Evolutionary conservation across 2,329 filamentous ascomycete genomes (phyloP), one percentile per base, ranked within the genome.

Genomic region (Xylaria sp.): DNA sequence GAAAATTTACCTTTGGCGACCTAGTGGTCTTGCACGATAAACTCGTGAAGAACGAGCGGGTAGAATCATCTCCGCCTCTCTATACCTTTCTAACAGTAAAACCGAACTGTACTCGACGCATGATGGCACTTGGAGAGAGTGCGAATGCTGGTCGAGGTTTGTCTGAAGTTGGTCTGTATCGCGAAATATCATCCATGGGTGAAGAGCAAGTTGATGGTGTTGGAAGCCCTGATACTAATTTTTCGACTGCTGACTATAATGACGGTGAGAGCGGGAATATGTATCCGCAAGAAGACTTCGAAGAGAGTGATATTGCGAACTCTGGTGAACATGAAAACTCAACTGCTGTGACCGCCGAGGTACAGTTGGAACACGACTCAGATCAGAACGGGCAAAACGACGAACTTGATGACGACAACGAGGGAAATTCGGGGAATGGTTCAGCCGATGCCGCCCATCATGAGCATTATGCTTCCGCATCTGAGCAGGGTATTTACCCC

Each of bases 41-140:
- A n/a, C 75, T 80, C 12, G 74, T 76, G 7, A 73, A 75, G 44
- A 80, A 80, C 59, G 77, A 79, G 18, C 72, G 67, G 28, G 63
- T 56, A 6, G 74, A 77, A 44, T 67, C 72, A 7, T 63, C 66
- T 2, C 75, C 77, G 3, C 75, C 75, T 37, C 73, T 80, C 9
- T 77, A 77, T 64, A 76, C 72, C n/a, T 76, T 76, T 68, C 73
- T 80, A n/a, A 75, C 75, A 65, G 73, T 80, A 69, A 78, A 71
- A 67, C 78, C 78, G 39, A 78, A 74, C 46, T 79, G 78, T 60
- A 73, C 55, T 37, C 76, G 78, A 64, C 78, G 78, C 15, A 74
- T 79, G 63, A 71, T 76, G 69, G 78, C 78, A 12, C 72, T 80
- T 20, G 65, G 73, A 54, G 78, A 78, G 20, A 78, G 76, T 48